These are phyloP conservation scores for Forsythia viridissima DNA, from an alignment of 257 asterid species.

Conservation along the genomic window DNA sequence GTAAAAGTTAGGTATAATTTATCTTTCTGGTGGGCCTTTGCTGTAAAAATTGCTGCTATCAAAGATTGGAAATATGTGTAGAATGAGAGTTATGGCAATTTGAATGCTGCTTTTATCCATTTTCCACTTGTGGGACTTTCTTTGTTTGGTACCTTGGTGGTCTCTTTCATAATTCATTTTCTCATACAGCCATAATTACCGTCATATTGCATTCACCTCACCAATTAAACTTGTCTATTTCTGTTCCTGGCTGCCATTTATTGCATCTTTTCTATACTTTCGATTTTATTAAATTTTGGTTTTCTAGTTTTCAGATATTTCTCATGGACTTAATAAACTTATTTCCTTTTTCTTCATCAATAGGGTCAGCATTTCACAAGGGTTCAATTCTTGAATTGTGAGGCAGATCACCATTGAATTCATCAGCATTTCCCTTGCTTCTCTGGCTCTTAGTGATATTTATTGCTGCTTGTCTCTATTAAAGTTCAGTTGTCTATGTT, in stretches of 20 bases:
- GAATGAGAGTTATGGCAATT: constrained; percentile 41
- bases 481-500: constrained; percentile 25
- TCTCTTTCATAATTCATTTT: constrained; percentile 39
- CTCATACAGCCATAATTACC: constrained; percentile 37
- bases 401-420: constrained; percentile 38
- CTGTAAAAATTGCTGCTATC: constrained; percentile 51
- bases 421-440: constrained; percentile 29
- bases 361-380: constrained; percentile 43
- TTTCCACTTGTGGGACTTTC: constrained; percentile 43
- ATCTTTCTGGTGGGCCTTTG: constrained; percentile 45
- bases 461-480: constrained; percentile 24
- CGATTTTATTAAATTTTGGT: constrained; percentile 15
- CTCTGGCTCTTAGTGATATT: constrained; percentile 32
- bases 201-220: constrained; percentile 37
- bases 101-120: constrained; percentile 38
- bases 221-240: constrained; percentile 27
- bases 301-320: constrained; percentile 69
- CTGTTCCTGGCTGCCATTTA: constrained; percentile 34
- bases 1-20: constrained; percentile 34
- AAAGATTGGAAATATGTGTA: constrained; percentile 29
- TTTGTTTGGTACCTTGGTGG: constrained; percentile 46
- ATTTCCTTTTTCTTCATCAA: constrained; percentile 41
- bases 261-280: constrained; percentile 22
- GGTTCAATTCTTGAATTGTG: constrained; percentile 38
- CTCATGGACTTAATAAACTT: constrained; percentile 43